Base-by-base conservation (phyloP, 2,329 filamentous ascomycete genomes). In the Aspergillus pseudotamarii region DNA sequence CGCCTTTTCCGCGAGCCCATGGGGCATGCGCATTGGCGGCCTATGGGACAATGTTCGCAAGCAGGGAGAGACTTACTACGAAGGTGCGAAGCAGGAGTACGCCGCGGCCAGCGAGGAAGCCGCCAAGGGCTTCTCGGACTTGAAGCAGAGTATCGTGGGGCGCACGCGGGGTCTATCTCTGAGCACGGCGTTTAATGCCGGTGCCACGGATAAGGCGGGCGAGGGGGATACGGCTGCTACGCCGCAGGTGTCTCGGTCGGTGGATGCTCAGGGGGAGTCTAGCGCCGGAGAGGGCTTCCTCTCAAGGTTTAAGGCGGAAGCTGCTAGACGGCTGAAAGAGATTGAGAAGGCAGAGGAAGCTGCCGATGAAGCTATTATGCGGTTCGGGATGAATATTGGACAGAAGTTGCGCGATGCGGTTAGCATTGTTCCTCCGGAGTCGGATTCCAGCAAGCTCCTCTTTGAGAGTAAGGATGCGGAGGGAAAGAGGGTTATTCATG, bases 271-370 rank as follows among this genome's bases (percentile, higher is more conserved):
- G 57, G 58, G 53, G 23, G 66, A 67, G 50, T 69, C 72, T 67
- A 75, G 68, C 69, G 75, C 75, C 4, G 85, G 85, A 8, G 84
- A 87, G 60, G 81, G 88, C 12, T 89, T 97, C 63, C 87, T 98
- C 34, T 88, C 90, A 6, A 87, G 91, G 51, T 87, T 98, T 75
- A 88, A 89, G 62, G 80, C 83, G 23, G 92, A 96, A 79, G 93
- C 93, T 5, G 84, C 91, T 30, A 93, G 93, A 79, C 88, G 93
- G 55, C 82, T 98, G 63, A 95, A 92, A 73, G 93, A 97, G 64
- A 89, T 98, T 23, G 92, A 97, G 74, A 88, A 88, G 70, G 95
- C 94, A 14, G 95, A 99, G 79, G 94, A 98, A 74, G 94, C 94
- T 4, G 95, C 95, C 9, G 95, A 99, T 76, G 95, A 98, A 78